Conservation (phyloP, 129 eudicot species). For the Arctium minus region DNA sequence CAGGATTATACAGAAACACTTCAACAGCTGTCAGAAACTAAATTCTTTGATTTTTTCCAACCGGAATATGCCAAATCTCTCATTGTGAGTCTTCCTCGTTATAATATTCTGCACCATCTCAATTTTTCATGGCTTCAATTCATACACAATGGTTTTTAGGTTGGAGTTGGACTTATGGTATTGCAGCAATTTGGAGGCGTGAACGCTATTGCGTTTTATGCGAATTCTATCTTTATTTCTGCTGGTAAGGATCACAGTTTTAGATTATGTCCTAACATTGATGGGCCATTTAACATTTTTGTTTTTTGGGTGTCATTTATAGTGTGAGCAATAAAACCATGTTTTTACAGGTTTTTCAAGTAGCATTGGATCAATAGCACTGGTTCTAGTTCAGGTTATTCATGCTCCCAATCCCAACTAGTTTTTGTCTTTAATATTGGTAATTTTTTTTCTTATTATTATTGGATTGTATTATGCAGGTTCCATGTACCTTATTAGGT, state of each 20-base stretch:
- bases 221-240: slow-evolving; percentile 68
- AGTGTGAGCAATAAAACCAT: neutral
- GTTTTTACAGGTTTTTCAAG: slow-evolving; percentile 59
- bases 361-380: slow-evolving; percentile 61
- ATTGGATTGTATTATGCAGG: slow-evolving; percentile 36
- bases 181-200: slow-evolving; percentile 90
- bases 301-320: neutral
- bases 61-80: slow-evolving; percentile 73
- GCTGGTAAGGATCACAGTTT: slow-evolving; percentile 55
- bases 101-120: neutral
- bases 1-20: slow-evolving; percentile 79
- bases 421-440: neutral
- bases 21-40: slow-evolving; percentile 41
- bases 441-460: neutral
- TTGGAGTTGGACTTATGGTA: slow-evolving; percentile 87
- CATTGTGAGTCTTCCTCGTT: slow-evolving; percentile 38
- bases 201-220: slow-evolving; percentile 77
- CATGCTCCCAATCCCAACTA: neutral
- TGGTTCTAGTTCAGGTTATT: slow-evolving; percentile 82
- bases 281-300: neutral
- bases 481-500: slow-evolving; percentile 69
- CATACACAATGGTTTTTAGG: slow-evolving; percentile 34
- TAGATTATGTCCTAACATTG: neutral
- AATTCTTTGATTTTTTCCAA: slow-evolving; percentile 54
- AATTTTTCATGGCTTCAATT: neutral